Evolutionary conservation across 768 basidiomycete genomes (phyloP).

Genomic region (Collybia nuda): DNA sequence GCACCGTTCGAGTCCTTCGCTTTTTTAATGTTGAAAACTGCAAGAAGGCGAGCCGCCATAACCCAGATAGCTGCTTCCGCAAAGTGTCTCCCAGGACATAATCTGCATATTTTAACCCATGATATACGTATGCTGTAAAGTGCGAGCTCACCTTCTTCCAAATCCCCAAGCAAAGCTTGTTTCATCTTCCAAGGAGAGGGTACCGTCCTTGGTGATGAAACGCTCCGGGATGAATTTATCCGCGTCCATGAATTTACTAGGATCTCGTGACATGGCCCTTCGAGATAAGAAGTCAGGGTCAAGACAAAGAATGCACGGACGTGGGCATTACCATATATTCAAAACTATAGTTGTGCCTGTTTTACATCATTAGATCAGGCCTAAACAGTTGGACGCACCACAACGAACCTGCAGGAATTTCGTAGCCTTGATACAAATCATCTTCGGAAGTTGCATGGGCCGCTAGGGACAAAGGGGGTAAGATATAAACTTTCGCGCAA

Average conservation of each 20-base stretch:
- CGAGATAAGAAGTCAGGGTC: neutral
- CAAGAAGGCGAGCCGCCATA: too few species aligned
- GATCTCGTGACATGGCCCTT: constrained; percentile 24
- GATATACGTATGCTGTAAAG: too few species aligned
- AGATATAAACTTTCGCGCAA: neutral
- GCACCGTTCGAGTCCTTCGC: too few species aligned
- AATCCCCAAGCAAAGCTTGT: constrained; percentile 43
- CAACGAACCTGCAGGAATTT: constrained; percentile 14
- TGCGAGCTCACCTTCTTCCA: constrained; percentile 32
- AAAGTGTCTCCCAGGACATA: too few species aligned
- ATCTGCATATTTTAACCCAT: too few species aligned
- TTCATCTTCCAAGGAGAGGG: constrained; percentile 30
- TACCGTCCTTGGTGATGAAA: constrained; percentile 23
- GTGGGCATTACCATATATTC: constrained; percentile 11
- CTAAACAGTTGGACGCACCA: neutral
- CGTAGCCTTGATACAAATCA: constrained; percentile 12
- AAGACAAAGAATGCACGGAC: neutral
- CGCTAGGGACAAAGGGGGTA: constrained; percentile 11
- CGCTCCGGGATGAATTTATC: constrained; percentile 34
- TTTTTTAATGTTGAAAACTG: too few species aligned
- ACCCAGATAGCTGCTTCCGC: too few species aligned
- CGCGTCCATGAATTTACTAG: constrained; percentile 18
- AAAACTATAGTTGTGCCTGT: too few species aligned
- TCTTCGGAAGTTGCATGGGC: constrained; percentile 2
- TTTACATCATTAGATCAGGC: too few species aligned